A percentile compares a stretch with the other conserved stretches of the same genome.
These are phyloP conservation scores for Leccinum olivaceopallidum DNA, from an alignment of 768 basidiomycete species.

Conservation along the genomic window DNA sequence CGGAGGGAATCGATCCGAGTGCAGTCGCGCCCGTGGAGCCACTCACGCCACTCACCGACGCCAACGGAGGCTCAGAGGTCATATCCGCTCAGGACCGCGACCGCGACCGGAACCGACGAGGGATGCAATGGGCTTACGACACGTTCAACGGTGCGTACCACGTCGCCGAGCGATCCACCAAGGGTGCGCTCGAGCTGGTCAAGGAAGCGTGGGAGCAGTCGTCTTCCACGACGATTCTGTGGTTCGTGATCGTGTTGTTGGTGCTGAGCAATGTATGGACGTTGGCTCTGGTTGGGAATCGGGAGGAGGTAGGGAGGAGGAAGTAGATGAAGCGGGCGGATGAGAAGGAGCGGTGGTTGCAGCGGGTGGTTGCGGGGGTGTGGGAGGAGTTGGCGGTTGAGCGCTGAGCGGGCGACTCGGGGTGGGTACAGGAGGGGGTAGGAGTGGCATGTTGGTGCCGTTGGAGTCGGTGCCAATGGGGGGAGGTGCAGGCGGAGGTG, in stretches of 20 bases:
- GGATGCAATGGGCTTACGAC: constrained; percentile 87
- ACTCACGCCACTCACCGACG: constrained; percentile 28
- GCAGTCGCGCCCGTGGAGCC: constrained; percentile 49
- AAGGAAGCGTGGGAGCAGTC: constrained; percentile 80
- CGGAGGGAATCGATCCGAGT: constrained; percentile 70
- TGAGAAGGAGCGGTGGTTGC: constrained; percentile 76
- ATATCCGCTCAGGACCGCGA: constrained; percentile 43
- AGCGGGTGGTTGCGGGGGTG: constrained; percentile 67
- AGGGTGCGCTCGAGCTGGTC: constrained; percentile 74
- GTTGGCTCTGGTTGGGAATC: constrained; percentile 46
- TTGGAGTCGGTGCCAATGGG: constrained; percentile 21
- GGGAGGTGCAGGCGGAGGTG: constrained; percentile 48
- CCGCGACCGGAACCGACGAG: constrained; percentile 66
- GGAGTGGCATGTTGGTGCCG: constrained; percentile 15
- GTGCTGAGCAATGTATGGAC: constrained; percentile 80
- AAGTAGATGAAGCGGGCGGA: constrained; percentile 55
- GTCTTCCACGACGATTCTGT: constrained; percentile 68
- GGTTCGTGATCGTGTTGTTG: constrained; percentile 68
- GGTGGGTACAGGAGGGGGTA: not conserved
- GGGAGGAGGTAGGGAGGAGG: constrained; percentile 44
- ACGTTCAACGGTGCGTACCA: constrained; percentile 75
- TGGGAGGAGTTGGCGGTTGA: constrained; percentile 67
- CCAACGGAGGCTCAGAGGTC: constrained; percentile 7
- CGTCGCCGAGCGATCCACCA: constrained; percentile 70
- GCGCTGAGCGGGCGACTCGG: constrained; percentile 27